Evolutionary conservation across 345 rosid genomes (phyloP), one percentile per base, ranked within the genome.

Genomic region (Eucalyptus viminalis): DNA sequence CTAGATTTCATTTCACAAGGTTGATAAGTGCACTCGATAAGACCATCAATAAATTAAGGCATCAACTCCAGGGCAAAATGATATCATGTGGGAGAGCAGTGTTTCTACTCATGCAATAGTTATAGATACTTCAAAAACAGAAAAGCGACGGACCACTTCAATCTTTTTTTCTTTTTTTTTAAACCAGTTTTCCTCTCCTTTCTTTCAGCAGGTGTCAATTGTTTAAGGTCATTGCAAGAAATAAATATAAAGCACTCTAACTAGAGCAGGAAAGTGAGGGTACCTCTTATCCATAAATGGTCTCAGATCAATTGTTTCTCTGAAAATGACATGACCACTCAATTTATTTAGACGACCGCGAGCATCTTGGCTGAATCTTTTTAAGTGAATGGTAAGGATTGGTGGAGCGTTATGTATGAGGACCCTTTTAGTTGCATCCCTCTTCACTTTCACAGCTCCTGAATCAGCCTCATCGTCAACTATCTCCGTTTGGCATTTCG

Each of bases 321-420:
- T 86, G 89, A 98, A 98, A 90, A 91, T 92, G 89, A 98, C 97
- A 92, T 95, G 98, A 51, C 99, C 99, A 49, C 93, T 96, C 93
- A 98, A 92, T 95, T 98, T 98, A 94, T 94, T 96, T 89, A 96
- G 91, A 87, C 98, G 97, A 91, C 99, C 99, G 54, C 98, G 99
- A 76, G 93, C 91, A 92, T 97, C 99, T 92, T 98, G 99, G 93
- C 95, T 94, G 91, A 98, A 98, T 92, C 99, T 94, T 88, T 98
- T 98, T 89, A 98, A 92, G 94, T 98, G 99, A 90, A 98, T 92
- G 60, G 98, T 97, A 88, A 98, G 91, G 65, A 97, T 92, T 62
- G 96, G 96, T 16, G 99, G 99, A 8, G 95, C 95, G 92, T 96
- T 96, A 91, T 93, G 92, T 88, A 98, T 89, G 81, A 94, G 96